A percentile compares a stretch with the other conserved stretches of the same genome.
Conservation (phyloP, 2,329 filamentous ascomycete genomes). For the Fusarium sp. region DNA sequence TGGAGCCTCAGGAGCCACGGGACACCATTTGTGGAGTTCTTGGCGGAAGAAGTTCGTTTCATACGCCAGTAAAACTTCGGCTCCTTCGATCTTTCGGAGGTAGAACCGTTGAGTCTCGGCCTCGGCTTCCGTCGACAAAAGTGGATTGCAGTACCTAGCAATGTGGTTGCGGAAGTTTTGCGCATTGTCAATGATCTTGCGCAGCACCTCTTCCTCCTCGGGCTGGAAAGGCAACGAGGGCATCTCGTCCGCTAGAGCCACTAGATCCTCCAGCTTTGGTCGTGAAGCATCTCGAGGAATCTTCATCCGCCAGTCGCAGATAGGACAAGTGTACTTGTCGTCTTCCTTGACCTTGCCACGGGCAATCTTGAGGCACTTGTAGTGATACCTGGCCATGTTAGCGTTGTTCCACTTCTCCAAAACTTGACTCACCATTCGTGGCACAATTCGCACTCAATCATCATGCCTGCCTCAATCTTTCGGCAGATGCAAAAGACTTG, state of each 20-base stretch:
- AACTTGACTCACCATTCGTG: slow-evolving; percentile 84
- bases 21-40: slow-evolving; percentile 94
- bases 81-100: slow-evolving; percentile 95
- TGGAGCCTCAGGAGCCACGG: slow-evolving; percentile 86
- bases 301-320: slow-evolving; percentile 97
- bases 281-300: slow-evolving; percentile 96
- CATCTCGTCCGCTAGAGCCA: slow-evolving; percentile 87
- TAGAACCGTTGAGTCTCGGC: slow-evolving; percentile 94
- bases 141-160: slow-evolving; percentile 81
- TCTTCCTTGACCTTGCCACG: slow-evolving; percentile 98
- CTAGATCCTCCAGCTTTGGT: slow-evolving; percentile 92
- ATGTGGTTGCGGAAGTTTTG: slow-evolving; percentile 87
- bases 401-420: not conserved
- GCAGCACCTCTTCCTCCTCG: slow-evolving; percentile 89
- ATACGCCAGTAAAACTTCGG: slow-evolving; percentile 88
- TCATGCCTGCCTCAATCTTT: slow-evolving; percentile 94
- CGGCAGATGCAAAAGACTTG: slow-evolving; percentile 99
- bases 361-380: slow-evolving; percentile 97
- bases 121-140: slow-evolving; percentile 85
- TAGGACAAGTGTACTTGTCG: slow-evolving; percentile 97
- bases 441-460: slow-evolving; percentile 99
- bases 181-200: slow-evolving; percentile 88
- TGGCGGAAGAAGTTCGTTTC: slow-evolving; percentile 99
- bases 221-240: slow-evolving; percentile 88
- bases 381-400: slow-evolving; percentile 79